phyloP scores from a whole-genome alignment of 768 basidiomycete species.

The Pleurotus giganteus region DNA sequence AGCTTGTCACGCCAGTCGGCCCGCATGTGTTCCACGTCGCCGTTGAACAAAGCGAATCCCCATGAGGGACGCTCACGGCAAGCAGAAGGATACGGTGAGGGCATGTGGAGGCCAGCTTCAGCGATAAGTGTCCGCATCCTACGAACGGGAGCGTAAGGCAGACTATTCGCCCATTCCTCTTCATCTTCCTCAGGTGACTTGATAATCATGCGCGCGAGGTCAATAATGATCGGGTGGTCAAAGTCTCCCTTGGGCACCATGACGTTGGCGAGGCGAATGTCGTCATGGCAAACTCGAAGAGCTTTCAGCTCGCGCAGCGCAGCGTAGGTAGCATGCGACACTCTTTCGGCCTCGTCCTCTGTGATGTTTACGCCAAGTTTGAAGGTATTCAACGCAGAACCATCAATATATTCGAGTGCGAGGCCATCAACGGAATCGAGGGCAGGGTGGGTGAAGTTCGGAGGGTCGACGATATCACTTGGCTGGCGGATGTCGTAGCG shows the following conservation, averaged over 20 bases:
- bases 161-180: background rate
- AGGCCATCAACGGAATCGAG: background rate
- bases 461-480: background rate
- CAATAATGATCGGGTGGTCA: conserved; percentile 1
- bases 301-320: background rate
- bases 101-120: background rate
- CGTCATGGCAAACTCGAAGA: background rate
- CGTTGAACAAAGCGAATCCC: background rate
- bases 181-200: background rate
- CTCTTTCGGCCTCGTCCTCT: background rate
- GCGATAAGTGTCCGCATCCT: background rate
- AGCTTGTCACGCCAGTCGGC: background rate
- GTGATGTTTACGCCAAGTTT: background rate
- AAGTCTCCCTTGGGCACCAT: background rate
- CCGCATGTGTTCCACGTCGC: background rate
- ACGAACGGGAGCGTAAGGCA: background rate
- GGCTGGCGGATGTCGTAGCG: background rate
- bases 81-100: background rate
- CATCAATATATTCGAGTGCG: background rate
- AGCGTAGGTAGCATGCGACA: background rate
- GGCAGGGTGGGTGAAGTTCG: background rate
- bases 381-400: background rate
- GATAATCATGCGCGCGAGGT: background rate
- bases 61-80: background rate
- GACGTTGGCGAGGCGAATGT: background rate